Percentiles rank a stretch among this genome's conserved stretches.
Evolutionary conservation across 129 eudicot species (phyloP).

Genomic region (Tagetes erecta): DNA sequence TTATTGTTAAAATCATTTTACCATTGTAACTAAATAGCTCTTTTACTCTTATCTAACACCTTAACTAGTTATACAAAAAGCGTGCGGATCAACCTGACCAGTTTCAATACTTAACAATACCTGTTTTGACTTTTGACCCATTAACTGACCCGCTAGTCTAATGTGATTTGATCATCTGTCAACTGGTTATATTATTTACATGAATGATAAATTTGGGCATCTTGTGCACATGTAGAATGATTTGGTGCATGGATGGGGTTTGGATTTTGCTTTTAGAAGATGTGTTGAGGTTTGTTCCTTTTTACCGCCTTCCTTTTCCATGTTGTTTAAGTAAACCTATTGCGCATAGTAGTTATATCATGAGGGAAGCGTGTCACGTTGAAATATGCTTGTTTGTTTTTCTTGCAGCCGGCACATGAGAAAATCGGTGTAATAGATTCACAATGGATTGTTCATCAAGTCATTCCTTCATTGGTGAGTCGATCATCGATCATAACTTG

Average conservation of each 20-base stretch:
- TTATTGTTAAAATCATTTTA: neutral
- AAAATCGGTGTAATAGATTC: slow-evolving; percentile 69
- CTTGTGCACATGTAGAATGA: slow-evolving; percentile 59
- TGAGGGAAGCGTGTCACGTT: neutral
- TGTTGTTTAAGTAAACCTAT: neutral
- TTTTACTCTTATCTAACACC: neutral
- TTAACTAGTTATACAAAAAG: neutral
- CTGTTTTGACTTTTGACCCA: neutral
- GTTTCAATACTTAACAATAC: neutral
- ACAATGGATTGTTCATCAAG: slow-evolving; percentile 69
- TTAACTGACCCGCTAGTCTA: neutral
- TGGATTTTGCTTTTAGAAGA: slow-evolving; percentile 92
- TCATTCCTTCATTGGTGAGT: slow-evolving; percentile 52
- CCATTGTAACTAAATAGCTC: neutral
- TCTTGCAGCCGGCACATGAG: slow-evolving; percentile 64
- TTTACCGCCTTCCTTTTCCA: neutral
- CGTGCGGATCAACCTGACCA: neutral
- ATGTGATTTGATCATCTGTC: neutral
- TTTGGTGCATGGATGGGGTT: slow-evolving; percentile 98
- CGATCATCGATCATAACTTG: slow-evolving; percentile 34
- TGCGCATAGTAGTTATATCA: neutral
- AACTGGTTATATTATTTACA: neutral
- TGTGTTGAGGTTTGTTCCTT: slow-evolving; percentile 62
- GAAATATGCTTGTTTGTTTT: neutral
- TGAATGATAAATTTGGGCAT: slow-evolving; percentile 6